phyloP scores from a whole-genome alignment of 139 green algal species.

The Coelastrella sp. region DNA sequence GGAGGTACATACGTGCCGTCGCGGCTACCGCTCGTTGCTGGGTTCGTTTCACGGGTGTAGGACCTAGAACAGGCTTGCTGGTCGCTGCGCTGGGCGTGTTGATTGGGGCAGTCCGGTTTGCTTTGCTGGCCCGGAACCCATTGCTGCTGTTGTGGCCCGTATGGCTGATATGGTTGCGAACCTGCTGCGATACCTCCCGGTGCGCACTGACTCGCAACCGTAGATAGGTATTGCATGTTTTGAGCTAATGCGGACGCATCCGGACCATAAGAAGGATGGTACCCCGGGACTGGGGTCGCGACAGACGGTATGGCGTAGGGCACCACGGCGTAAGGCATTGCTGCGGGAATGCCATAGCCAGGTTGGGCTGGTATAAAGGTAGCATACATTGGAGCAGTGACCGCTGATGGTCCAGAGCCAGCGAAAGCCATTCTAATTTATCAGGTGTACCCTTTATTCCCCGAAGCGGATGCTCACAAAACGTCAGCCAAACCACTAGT shows the following conservation, averaged over 20 bases:
- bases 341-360: neutral
- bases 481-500: neutral
- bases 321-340: neutral
- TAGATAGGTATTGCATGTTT: neutral
- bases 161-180: too few species aligned
- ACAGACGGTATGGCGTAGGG: neutral
- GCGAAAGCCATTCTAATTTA: neutral
- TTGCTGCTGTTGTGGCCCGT: too few species aligned
- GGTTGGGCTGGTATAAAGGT: neutral
- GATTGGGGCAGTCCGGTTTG: too few species aligned
- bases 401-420: neutral
- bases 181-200: too few species aligned
- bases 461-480: neutral
- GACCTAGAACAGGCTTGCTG: too few species aligned
- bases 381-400: neutral
- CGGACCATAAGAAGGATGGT: neutral
- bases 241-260: neutral
- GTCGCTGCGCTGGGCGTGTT: too few species aligned
- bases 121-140: too few species aligned
- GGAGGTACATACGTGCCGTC: too few species aligned
- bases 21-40: too few species aligned
- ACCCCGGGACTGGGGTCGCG: neutral
- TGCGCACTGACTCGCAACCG: neutral
- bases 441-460: neutral
- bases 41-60: too few species aligned